Percentiles rank a stretch among this genome's conserved stretches.
These are phyloP conservation scores for Debaryomyces singareniensis DNA, from an alignment of 1,139 yeast genomes.

Conservation along the genomic window DNA sequence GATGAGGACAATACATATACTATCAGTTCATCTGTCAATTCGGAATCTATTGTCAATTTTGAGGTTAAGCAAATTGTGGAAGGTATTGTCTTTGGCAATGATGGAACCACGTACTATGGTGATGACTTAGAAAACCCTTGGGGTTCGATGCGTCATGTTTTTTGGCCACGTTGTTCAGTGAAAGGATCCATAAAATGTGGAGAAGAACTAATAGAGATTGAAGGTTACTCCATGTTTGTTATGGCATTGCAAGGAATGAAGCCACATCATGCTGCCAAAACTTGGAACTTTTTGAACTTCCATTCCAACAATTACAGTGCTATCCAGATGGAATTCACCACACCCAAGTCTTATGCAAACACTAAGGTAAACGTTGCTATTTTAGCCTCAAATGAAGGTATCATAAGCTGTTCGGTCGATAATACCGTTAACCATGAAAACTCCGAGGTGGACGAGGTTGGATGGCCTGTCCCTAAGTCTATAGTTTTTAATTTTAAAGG, in stretches of 20 bases:
- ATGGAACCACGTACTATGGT: slow-evolving; percentile 83
- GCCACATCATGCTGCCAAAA: slow-evolving; percentile 97
- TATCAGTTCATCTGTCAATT: slow-evolving; percentile 60
- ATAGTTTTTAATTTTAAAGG: slow-evolving; percentile 49
- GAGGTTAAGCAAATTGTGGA: slow-evolving; percentile 57
- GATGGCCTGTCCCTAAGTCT: slow-evolving; percentile 83
- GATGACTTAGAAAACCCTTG: slow-evolving; percentile 78
- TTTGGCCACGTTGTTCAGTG: slow-evolving; percentile 87
- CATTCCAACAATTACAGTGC: slow-evolving; percentile 72
- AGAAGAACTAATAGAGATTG: slow-evolving; percentile 23
- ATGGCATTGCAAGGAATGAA: slow-evolving; percentile 99
- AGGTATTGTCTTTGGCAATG: slow-evolving; percentile 85
- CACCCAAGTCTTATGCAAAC: slow-evolving; percentile 83
- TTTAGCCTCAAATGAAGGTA: slow-evolving; percentile 55
- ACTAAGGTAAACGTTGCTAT: slow-evolving; percentile 80
- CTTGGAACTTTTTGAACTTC: slow-evolving; percentile 92
- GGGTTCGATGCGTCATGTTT: slow-evolving; percentile 94
- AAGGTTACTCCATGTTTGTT: slow-evolving; percentile 76
- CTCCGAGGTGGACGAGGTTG: slow-evolving; percentile 63
- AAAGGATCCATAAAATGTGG: slow-evolving; percentile 52
- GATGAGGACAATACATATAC: slow-evolving; percentile 51
- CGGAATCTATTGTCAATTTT: slow-evolving; percentile 70
- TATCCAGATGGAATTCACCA: slow-evolving; percentile 90
- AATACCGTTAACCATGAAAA: slow-evolving; percentile 62
- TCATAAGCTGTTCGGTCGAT: slow-evolving; percentile 60